Evolutionary conservation across 2,329 filamentous ascomycete species (phyloP).

Genomic region (Mollisiaceae sp.): DNA sequence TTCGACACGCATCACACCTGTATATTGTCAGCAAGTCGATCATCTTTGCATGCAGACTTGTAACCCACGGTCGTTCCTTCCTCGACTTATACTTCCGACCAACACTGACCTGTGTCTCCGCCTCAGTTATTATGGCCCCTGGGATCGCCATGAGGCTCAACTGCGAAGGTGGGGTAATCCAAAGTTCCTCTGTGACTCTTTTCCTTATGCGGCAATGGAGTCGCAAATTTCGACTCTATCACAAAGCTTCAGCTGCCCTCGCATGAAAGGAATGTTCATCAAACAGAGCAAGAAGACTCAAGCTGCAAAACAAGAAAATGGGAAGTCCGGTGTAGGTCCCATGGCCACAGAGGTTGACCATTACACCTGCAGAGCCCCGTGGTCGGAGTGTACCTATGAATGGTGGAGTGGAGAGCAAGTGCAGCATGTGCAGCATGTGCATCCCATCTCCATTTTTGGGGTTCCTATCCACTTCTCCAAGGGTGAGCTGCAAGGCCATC

Average conservation of each 20-base stretch:
- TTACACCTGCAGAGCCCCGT: background rate
- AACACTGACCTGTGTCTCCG: slow-evolving; percentile 30
- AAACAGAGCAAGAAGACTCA: no score
- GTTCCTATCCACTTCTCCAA: background rate
- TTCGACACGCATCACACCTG: slow-evolving; percentile 39
- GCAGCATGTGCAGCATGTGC: no score
- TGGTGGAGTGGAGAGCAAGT: background rate
- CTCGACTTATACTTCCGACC: slow-evolving; percentile 39
- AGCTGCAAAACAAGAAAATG: background rate
- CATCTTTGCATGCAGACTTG: background rate
- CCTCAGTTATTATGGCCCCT: background rate
- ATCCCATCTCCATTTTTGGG: background rate
- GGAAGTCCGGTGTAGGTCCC: background rate
- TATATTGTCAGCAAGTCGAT: background rate
- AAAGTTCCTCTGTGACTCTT: background rate
- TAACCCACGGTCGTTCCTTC: slow-evolving; percentile 37
- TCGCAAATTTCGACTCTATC: background rate
- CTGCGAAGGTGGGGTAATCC: slow-evolving; percentile 14
- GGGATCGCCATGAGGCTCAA: slow-evolving; percentile 16
- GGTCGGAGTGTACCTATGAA: slow-evolving; percentile 4
- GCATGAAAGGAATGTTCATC: no score
- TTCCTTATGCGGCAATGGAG: background rate
- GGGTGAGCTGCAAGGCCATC: background rate
- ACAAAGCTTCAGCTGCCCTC: background rate
- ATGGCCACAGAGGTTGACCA: background rate